A percentile compares a stretch with the other conserved stretches of the same genome.
These are phyloP conservation scores for Neopestalotiopsis sp. DNA, from an alignment of 2,329 filamentous ascomycete genomes.

Conservation along the genomic window DNA sequence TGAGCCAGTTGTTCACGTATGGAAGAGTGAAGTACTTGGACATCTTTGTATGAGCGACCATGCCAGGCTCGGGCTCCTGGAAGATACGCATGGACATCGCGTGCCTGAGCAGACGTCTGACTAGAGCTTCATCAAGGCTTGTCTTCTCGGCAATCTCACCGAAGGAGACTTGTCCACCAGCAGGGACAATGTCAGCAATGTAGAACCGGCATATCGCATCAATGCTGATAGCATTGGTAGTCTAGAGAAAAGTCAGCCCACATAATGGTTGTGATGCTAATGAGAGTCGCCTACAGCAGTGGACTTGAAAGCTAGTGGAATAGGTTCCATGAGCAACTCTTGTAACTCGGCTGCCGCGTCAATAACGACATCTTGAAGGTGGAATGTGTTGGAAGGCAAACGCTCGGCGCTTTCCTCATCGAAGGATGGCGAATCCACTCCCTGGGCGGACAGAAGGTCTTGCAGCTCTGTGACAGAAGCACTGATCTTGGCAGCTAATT, in stretches of 20 bases:
- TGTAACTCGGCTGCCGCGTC: slow-evolving; percentile 24
- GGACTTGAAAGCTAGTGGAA: slow-evolving; percentile 5
- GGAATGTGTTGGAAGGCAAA: neutral
- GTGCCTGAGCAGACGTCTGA: slow-evolving; percentile 42
- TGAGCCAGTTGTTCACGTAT: slow-evolving; percentile 22
- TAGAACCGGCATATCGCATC: slow-evolving; percentile 36
- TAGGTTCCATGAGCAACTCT: slow-evolving; percentile 22
- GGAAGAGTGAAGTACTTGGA: slow-evolving; percentile 38
- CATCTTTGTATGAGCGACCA: slow-evolving; percentile 44
- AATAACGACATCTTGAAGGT: slow-evolving; percentile 14
- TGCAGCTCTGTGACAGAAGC: slow-evolving; percentile 13
- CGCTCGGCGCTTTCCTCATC: slow-evolving; percentile 15
- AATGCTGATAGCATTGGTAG: slow-evolving; percentile 28
- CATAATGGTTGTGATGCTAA: neutral
- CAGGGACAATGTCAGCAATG: slow-evolving; percentile 36
- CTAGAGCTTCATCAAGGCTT: slow-evolving; percentile 28
- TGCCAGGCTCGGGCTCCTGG: slow-evolving; percentile 41
- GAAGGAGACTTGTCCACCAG: slow-evolving; percentile 31
- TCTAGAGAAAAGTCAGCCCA: neutral
- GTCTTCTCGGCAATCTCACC: slow-evolving; percentile 31
- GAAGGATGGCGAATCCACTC: slow-evolving; percentile 19
- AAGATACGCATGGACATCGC: slow-evolving; percentile 47
- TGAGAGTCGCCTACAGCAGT: slow-evolving; percentile 7
- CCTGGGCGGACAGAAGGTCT: neutral
- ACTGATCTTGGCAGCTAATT: slow-evolving; percentile 14